phyloP scores from a whole-genome alignment of 2,329 filamentous ascomycete species.

The Phaeosphaeria sp. region DNA sequence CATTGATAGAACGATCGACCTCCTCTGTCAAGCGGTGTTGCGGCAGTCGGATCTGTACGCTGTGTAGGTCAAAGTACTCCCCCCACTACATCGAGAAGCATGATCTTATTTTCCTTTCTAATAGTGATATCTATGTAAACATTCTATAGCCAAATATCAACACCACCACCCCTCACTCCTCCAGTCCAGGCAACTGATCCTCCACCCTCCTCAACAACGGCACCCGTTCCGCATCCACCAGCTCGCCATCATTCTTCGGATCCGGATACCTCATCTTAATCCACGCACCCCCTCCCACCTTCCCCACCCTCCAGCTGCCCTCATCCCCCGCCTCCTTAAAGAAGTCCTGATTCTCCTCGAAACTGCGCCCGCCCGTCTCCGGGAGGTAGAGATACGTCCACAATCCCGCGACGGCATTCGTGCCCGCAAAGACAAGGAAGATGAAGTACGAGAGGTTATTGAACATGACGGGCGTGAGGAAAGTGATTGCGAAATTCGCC shows the following conservation, averaged over 20 bases:
- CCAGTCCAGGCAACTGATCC: constrained; percentile 50
- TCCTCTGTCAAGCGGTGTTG: too few species aligned
- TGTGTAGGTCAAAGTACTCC: too few species aligned
- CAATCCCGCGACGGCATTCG: constrained; percentile 61
- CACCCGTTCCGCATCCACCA: constrained; percentile 52
- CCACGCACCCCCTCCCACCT: constrained; percentile 61
- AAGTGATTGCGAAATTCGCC: constrained; percentile 65
- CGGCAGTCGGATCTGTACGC: too few species aligned
- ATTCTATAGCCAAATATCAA: background rate
- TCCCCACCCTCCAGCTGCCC: constrained; percentile 61
- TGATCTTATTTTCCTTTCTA: too few species aligned
- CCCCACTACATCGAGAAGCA: too few species aligned
- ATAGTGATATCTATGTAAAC: background rate
- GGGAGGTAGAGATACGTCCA: constrained; percentile 63
- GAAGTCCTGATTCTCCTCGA: constrained; percentile 67
- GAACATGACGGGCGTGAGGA: constrained; percentile 65
- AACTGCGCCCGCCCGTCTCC: constrained; percentile 64
- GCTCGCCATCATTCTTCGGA: constrained; percentile 41
- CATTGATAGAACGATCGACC: too few species aligned
- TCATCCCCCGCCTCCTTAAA: constrained; percentile 61
- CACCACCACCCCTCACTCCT: constrained; percentile 2
- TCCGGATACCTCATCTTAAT: constrained; percentile 52
- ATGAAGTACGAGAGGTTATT: constrained; percentile 66
- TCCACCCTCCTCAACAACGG: constrained; percentile 54
- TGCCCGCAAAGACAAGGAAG: constrained; percentile 63